Conservation (phyloP, 2,329 filamentous ascomycete species). For the Metarhizium album region DNA sequence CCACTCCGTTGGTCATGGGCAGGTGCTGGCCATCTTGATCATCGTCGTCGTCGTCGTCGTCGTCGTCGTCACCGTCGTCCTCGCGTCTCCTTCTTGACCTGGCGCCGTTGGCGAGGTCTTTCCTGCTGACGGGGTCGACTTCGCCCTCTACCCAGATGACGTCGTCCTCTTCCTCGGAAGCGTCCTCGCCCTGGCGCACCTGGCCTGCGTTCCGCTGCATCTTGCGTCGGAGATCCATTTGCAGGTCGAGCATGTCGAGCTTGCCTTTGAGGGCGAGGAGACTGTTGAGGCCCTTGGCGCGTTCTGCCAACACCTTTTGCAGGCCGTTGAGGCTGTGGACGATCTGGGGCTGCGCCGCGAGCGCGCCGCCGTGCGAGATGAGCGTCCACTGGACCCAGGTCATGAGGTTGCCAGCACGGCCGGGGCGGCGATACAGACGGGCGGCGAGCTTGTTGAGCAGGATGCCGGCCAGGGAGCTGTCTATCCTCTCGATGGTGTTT, state of each 20-base stretch:
- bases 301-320: conserved; percentile 78
- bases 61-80: conserved; percentile 48
- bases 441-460: conserved; percentile 80
- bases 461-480: conserved; percentile 68
- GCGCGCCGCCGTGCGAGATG: conserved; percentile 80
- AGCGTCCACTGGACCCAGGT: conserved; percentile 95
- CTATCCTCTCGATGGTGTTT: conserved; percentile 81
- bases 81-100: conserved; percentile 28
- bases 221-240: conserved; percentile 68
- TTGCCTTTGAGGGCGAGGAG: conserved; percentile 87
- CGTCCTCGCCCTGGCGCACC: conserved; percentile 36
- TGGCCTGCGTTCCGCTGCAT: conserved; percentile 40
- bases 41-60: conserved; percentile 43
- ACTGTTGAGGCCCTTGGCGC: conserved; percentile 70
- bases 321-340: conserved; percentile 67
- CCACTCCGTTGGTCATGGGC: conserved; percentile 42
- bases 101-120: conserved; percentile 24
- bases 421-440: conserved; percentile 75
- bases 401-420: conserved; percentile 81
- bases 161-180: conserved; percentile 51
- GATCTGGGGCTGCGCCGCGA: conserved; percentile 77
- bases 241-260: conserved; percentile 84
- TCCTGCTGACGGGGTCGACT: conserved; percentile 40
- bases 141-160: conserved; percentile 85
- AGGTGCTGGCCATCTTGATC: conserved; percentile 53